These are phyloP conservation scores for Trypanosoma conorhini DNA, from an alignment of 208 protist species.

Conservation along the genomic window DNA sequence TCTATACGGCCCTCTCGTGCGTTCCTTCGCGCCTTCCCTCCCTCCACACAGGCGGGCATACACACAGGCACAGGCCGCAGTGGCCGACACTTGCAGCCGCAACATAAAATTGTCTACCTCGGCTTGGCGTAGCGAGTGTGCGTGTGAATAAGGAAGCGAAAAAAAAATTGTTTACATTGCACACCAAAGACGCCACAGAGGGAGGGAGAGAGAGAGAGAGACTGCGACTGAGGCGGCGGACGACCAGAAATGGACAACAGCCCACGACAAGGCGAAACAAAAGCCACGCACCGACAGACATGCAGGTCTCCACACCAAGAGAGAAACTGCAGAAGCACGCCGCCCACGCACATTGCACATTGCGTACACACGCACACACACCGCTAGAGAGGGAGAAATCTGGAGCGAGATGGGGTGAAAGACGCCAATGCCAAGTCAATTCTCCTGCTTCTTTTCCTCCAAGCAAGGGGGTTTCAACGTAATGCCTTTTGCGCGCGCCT, in stretches of 20 bases:
- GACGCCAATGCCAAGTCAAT: neutral
- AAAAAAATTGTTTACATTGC: neutral
- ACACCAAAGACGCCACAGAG: neutral
- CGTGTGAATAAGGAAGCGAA: neutral
- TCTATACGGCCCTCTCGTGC: neutral
- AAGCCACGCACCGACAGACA: no score
- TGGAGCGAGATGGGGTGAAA: neutral
- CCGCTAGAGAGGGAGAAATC: no score
- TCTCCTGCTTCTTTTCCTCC: neutral
- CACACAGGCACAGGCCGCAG: constrained; percentile 9
- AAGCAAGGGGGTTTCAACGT: constrained; percentile 40
- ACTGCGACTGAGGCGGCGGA: neutral
- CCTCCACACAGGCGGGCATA: neutral
- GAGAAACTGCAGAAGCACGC: no score
- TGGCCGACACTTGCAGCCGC: neutral
- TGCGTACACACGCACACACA: no score
- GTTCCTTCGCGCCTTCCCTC: neutral
- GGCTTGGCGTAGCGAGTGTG: neutral
- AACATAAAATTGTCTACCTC: neutral
- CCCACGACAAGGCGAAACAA: neutral
- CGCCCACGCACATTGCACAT: no score
- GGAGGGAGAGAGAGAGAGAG: no score
- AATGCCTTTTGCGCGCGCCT: constrained; percentile 63
- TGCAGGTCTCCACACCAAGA: no score
- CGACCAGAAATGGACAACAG: neutral